phyloP scores from a whole-genome alignment of 805 yeast species.

The Hagleromyces aurorensis region DNA sequence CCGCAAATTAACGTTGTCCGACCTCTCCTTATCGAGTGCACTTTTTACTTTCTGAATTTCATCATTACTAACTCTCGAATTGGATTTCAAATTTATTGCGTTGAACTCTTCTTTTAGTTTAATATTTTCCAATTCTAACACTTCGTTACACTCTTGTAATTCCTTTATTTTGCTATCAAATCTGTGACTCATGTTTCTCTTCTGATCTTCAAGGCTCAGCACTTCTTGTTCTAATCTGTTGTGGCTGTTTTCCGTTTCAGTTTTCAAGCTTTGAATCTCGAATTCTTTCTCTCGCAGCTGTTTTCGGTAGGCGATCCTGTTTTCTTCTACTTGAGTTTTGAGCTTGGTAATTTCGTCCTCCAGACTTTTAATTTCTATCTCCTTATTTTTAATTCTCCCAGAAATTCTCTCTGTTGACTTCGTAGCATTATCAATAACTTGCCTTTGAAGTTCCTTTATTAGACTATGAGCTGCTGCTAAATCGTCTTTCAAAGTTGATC shows the following conservation, averaged over 20 bases:
- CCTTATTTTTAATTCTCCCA: slow-evolving; percentile 13
- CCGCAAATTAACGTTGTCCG: slow-evolving; percentile 9
- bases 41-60: slow-evolving; percentile 13
- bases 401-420: slow-evolving; percentile 15
- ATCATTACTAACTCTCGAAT: slow-evolving; percentile 7
- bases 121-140: slow-evolving; percentile 13
- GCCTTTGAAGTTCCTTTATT: slow-evolving; percentile 12
- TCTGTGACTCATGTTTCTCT: no score
- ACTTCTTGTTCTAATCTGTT: slow-evolving; percentile 13
- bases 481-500: slow-evolving; percentile 4
- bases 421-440: slow-evolving; percentile 16
- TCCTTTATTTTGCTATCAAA: slow-evolving; percentile 12
- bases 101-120: slow-evolving; percentile 11
- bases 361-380: slow-evolving; percentile 11
- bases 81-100: slow-evolving; percentile 5
- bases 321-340: slow-evolving; percentile 5
- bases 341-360: slow-evolving; percentile 1
- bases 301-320: slow-evolving; percentile 5
- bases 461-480: slow-evolving; percentile 3
- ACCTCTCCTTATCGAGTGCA: slow-evolving; percentile 6
- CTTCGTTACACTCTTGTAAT: slow-evolving; percentile 11
- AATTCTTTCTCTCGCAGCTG: slow-evolving; percentile 2
- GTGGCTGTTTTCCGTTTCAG: slow-evolving; percentile 9
- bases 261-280: slow-evolving; percentile 8
- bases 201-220: slow-evolving; percentile 13